A percentile compares a stretch with the other conserved stretches of the same genome.
Conservation (phyloP, 306 rosid genomes). For the Cucurbita ficifolia region DNA sequence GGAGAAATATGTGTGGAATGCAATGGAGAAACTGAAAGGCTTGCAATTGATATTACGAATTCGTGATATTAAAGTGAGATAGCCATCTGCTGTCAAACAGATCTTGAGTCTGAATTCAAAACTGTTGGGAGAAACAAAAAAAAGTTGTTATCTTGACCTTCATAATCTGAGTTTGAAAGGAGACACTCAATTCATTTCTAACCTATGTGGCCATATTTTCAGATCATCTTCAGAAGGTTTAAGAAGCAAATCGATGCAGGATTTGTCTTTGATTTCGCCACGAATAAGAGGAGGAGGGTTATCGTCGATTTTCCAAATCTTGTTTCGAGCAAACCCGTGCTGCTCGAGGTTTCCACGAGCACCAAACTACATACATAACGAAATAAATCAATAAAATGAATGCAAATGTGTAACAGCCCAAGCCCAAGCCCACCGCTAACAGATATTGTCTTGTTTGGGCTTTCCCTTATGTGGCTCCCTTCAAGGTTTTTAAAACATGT, state of each 20-base stretch:
- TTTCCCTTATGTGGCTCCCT: rapidly evolving
- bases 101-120: constrained; percentile 80
- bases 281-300: constrained; percentile 49
- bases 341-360: constrained; percentile 56
- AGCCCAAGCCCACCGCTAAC: too few relatives aligned
- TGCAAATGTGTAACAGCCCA: too few relatives aligned
- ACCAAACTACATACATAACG: constrained; percentile 40
- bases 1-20: constrained; percentile 63
- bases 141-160: background rate
- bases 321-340: constrained; percentile 85
- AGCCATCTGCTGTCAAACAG: constrained; percentile 48
- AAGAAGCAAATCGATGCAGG: constrained; percentile 49
- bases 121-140: constrained; percentile 23
- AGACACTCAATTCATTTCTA: background rate
- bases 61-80: constrained; percentile 50
- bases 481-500: too few relatives aligned
- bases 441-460: too few relatives aligned
- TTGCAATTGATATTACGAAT: constrained; percentile 62
- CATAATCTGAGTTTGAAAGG: background rate
- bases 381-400: background rate
- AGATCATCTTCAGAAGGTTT: constrained; percentile 64
- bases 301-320: constrained; percentile 48
- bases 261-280: constrained; percentile 35
- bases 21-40: constrained; percentile 80
- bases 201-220: constrained; percentile 83